These are phyloP conservation scores for Pascua guehoae DNA, from an alignment of 1,284 basidiomycete genomes.

Conservation along the genomic window DNA sequence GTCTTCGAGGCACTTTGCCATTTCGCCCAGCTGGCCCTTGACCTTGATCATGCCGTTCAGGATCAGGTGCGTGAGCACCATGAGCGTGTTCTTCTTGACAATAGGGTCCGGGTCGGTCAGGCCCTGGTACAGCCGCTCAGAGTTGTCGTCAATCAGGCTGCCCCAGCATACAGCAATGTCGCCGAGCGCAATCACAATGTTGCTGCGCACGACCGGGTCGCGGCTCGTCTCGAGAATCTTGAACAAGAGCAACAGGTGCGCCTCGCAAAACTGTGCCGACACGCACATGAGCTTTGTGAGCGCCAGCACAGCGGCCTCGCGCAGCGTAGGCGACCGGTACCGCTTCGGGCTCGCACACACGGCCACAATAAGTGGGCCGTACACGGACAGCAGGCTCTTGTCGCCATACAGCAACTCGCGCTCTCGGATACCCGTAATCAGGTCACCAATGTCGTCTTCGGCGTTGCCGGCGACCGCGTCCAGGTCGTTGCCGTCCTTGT, in stretches of 20 bases:
- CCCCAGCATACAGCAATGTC: conserved; percentile 97
- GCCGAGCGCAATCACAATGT: conserved; percentile 94
- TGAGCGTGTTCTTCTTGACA: conserved; percentile 98
- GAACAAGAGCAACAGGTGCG: conserved; percentile 82
- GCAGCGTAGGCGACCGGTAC: conserved; percentile 81
- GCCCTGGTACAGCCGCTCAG: conserved; percentile 89
- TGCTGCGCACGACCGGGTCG: conserved; percentile 84
- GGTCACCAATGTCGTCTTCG: conserved; percentile 96
- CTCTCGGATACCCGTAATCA: conserved; percentile 78
- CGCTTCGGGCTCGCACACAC: conserved; percentile 79
- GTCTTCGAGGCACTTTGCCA: conserved; percentile 98
- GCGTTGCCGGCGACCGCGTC: conserved; percentile 97
- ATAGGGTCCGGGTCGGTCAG: conserved; percentile 78
- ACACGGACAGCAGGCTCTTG: conserved; percentile 76
- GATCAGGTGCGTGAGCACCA: conserved; percentile 97
- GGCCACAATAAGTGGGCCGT: conserved; percentile 83
- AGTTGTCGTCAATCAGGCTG: conserved; percentile 94
- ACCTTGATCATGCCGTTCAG: conserved; percentile 99
- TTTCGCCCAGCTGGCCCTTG: conserved; percentile 97
- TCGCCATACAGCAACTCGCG: conserved; percentile 81
- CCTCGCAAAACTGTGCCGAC: conserved; percentile 88
- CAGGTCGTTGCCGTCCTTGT: conserved; percentile 79
- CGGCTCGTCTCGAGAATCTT: conserved; percentile 87
- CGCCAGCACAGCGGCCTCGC: conserved; percentile 80
- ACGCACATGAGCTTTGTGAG: conserved; percentile 97